A percentile compares a stretch with the other conserved stretches of the same genome.
Conservation (phyloP, 108 stramenopile species). For the Aurantiochytrium sp. region DNA sequence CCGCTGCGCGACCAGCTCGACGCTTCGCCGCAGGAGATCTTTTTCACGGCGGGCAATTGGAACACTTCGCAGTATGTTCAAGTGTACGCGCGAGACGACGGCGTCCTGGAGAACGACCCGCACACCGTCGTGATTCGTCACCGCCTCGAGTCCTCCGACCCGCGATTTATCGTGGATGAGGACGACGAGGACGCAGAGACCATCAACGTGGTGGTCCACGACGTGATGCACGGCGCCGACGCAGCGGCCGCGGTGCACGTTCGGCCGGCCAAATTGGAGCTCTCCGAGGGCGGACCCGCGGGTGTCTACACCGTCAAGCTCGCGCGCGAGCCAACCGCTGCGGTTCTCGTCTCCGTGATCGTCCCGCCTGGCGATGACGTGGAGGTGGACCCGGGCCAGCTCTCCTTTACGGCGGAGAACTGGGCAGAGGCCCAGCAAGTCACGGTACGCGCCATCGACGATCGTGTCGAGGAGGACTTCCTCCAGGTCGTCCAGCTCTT, state of each 20-base stretch:
- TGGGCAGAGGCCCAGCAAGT: not conserved
- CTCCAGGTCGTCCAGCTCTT: conserved; percentile 19
- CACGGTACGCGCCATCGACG: not conserved
- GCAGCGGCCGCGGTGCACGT: not conserved
- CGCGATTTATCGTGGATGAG: not conserved
- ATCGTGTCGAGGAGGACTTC: not conserved
- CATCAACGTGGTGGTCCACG: not conserved
- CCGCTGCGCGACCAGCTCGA: not conserved
- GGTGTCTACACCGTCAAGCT: conserved; percentile 3
- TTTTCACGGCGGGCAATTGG: not conserved
- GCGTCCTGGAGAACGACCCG: not conserved
- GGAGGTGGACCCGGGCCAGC: not conserved
- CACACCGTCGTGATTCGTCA: not conserved
- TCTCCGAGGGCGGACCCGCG: not conserved
- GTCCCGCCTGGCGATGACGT: not conserved
- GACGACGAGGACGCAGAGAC: not conserved
- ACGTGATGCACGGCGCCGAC: not conserved
- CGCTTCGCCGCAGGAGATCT: not conserved
- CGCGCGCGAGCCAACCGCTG: not conserved
- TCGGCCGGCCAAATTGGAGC: not conserved
- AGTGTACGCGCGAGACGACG: not conserved
- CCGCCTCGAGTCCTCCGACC: not conserved
- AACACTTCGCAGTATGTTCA: conserved; percentile 5
- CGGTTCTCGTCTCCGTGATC: not conserved
- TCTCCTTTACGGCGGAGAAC: not conserved